A percentile compares a stretch with the other conserved stretches of the same genome.
These are phyloP conservation scores for Malassezia equina DNA, from an alignment of 1,284 basidiomycete species.

Conservation along the genomic window DNA sequence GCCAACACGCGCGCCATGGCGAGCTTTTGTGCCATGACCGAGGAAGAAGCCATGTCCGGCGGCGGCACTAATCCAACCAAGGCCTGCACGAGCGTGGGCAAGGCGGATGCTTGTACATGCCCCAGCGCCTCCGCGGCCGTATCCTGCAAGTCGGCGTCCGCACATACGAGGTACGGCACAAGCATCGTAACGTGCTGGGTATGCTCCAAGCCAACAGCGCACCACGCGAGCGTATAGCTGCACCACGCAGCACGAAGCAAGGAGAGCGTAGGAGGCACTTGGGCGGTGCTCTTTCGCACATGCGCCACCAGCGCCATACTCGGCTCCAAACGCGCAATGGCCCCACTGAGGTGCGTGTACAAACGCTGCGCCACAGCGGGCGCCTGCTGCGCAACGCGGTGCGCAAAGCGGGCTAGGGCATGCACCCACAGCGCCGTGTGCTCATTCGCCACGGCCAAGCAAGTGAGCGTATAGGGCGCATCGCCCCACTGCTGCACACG, in stretches of 20 bases:
- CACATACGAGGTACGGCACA: conserved; percentile 5
- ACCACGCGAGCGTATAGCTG: conserved; percentile 6
- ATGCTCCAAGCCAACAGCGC: conserved; percentile 1
- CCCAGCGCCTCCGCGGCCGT: conserved; percentile 9
- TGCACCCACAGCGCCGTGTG: conserved; percentile 49
- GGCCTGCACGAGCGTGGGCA: not conserved
- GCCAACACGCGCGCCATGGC: conserved; percentile 2
- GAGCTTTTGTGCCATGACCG: not conserved
- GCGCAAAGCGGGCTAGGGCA: conserved; percentile 47
- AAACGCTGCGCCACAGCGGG: not conserved
- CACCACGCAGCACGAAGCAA: conserved; percentile 8
- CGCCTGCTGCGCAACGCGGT: not conserved
- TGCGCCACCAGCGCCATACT: conserved; percentile 3
- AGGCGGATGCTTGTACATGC: not conserved
- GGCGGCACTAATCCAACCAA: too few relatives aligned
- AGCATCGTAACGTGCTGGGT: conserved; percentile 4
- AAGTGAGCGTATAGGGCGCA: conserved; percentile 14
- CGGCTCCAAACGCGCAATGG: not conserved
- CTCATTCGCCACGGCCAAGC: conserved; percentile 50
- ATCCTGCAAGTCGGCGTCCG: conserved; percentile 7
- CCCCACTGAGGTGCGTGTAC: not conserved
- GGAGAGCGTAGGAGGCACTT: not conserved
- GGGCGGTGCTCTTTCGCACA: not conserved
- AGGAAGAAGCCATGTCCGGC: not conserved
- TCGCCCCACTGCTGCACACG: conserved; percentile 25